Evolutionary conservation across 805 yeast species (phyloP).

Genomic region (Jamesozyma piceae): DNA sequence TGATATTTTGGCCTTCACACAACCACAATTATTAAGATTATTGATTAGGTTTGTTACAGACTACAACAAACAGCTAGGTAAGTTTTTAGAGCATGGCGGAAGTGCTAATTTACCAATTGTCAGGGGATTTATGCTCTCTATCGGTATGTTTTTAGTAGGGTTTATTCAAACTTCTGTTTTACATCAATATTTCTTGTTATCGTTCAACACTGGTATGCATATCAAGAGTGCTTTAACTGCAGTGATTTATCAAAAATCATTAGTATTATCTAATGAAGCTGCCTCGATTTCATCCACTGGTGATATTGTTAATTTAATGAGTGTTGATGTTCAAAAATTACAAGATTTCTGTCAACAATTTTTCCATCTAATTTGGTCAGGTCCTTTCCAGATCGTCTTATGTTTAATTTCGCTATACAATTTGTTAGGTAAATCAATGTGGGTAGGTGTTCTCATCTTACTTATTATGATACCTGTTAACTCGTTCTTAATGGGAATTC

Average conservation of each 20-base stretch:
- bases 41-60: slow-evolving; percentile 53
- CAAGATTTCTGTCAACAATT: slow-evolving; percentile 77
- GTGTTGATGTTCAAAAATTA: slow-evolving; percentile 83
- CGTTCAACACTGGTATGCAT: slow-evolving; percentile 69
- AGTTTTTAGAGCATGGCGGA: background rate
- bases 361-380: slow-evolving; percentile 80
- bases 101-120: slow-evolving; percentile 46
- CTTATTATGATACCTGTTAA: slow-evolving; percentile 72
- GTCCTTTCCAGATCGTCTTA: slow-evolving; percentile 76
- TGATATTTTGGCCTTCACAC: slow-evolving; percentile 75
- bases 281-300: slow-evolving; percentile 71
- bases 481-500: slow-evolving; percentile 54
- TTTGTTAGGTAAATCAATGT: slow-evolving; percentile 80
- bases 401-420: slow-evolving; percentile 67
- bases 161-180: slow-evolving; percentile 67
- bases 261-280: slow-evolving; percentile 62
- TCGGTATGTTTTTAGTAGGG: slow-evolving; percentile 66
- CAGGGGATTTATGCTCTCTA: slow-evolving; percentile 65
- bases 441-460: slow-evolving; percentile 87
- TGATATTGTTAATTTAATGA: slow-evolving; percentile 88
- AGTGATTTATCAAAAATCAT: slow-evolving; percentile 56
- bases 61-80: slow-evolving; percentile 31
- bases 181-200: slow-evolving; percentile 71
- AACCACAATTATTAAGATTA: slow-evolving; percentile 69
- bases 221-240: slow-evolving; percentile 62